Conservation (phyloP, 1,284 basidiomycete genomes). For the Marasmius tenuissimus region DNA sequence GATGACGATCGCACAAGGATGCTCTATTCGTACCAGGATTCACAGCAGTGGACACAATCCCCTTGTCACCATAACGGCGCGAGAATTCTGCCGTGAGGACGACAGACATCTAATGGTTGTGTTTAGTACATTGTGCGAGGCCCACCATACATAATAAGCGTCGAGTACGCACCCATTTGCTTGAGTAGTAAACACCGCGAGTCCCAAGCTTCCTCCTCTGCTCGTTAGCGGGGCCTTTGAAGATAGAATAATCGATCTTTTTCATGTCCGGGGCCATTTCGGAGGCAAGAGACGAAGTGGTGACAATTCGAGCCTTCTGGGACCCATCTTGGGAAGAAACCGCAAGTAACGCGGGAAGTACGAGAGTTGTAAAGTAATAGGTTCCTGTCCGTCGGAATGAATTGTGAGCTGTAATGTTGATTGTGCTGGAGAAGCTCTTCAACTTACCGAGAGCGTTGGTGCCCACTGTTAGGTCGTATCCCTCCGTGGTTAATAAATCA, state of each 20-base stretch:
- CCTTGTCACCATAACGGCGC: slow-evolving; percentile 46
- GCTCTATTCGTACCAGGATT: slow-evolving; percentile 38
- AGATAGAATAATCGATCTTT: neutral
- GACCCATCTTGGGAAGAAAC: slow-evolving; percentile 18
- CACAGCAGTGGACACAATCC: slow-evolving; percentile 49
- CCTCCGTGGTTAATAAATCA: slow-evolving; percentile 49
- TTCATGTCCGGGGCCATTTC: neutral
- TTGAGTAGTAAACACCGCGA: too few species aligned
- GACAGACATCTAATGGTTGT: slow-evolving; percentile 29
- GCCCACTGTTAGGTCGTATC: slow-evolving; percentile 55
- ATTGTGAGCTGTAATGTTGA: too few species aligned
- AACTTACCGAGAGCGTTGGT: slow-evolving; percentile 43
- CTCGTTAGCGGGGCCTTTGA: neutral
- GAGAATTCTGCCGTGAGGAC: slow-evolving; percentile 50
- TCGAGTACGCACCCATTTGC: too few species aligned
- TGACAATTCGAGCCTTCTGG: slow-evolving; percentile 37
- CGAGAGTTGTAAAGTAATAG: slow-evolving; percentile 37
- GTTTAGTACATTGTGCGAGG: neutral
- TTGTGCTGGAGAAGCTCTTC: neutral
- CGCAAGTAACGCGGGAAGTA: slow-evolving; percentile 36
- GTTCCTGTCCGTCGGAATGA: slow-evolving; percentile 19
- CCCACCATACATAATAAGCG: neutral
- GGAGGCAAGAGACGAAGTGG: slow-evolving; percentile 20
- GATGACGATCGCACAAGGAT: slow-evolving; percentile 1
- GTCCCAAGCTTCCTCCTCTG: neutral